Base-by-base conservation (phyloP, 2,329 filamentous ascomycete genomes). In the Xylaria sp. region DNA sequence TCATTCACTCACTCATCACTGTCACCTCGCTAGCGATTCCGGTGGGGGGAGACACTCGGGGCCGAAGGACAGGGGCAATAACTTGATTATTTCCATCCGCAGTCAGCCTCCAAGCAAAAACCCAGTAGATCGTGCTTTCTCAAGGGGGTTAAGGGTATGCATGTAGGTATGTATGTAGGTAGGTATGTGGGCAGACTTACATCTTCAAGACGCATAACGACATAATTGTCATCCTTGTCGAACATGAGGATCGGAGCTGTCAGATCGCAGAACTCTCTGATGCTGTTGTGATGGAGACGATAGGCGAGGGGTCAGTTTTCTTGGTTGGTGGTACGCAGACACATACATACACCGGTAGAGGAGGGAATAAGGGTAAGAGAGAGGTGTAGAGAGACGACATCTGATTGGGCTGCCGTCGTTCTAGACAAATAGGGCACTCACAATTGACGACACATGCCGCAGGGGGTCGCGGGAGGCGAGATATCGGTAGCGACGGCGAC, bases 381-480 rank as follows among this genome's bases (percentile, higher is more conserved):
- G 6, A 37, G 25, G 27, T 18, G 32, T 35, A 58, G 35, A 53
- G 35, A 44, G 16, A 32, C 9, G 32, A n/a, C 4, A 44, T 5
- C 6, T 44, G 51, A 47, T 50, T 32, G 53, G 57, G 25, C 42
- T 35, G 5, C 32, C 32, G 1, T 6, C 44, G 10, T 32, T 60
- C 25, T 12, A 61, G 29, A 51, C 44, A 51, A 51, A 60, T 32
- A 60, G 21, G 29, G 8, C 37, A 85, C 88, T 83, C 78, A 93
- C 91, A 95, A 97, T 79, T 98, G 95, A 75, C 95, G 86, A 80
- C 95, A 98, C 94, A 97, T 98, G 64, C 96, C 96, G 79, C 96
- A 99, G 0, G 96, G 96, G 70, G 91, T 90, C 57, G 87, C 87
- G 3, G 90, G 89, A 35, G 89, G 88, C 37, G 81, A 82, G 50